Evolutionary conservation across 352 stramenopile species (phyloP), one percentile per base, ranked within the genome.

Genomic region (Elongisporangium prolatum): DNA sequence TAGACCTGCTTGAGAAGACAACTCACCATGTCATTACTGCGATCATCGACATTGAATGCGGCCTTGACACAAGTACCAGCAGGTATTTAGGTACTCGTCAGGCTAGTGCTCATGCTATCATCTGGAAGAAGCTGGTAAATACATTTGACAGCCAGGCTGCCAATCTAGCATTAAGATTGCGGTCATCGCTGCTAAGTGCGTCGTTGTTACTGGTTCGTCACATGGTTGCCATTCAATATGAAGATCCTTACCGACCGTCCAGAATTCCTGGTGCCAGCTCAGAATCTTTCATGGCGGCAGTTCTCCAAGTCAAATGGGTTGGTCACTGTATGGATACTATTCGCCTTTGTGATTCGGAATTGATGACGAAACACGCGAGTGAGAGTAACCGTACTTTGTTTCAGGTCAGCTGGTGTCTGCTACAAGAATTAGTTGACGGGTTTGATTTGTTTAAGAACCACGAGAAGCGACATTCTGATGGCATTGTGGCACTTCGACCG

Each of bases 321-420:
- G 68, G 74, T 11, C 80, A 88, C 52, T 79, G 76, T 24, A 79
- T 86, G 64, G 65, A 69, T 24, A 68, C 58, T 5, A 82, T 88
- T 52, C 68, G 65, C 49, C 50, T 72, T 8, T 86, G 74, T 20
- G 69, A 88, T 22, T 38, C 59, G 10, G 67, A 56, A 3, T 22
- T 22, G 40, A 8, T 57, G n/a, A 21, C 22, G n/a, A 56, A 54
- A 18, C 65, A n/a, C 28, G 47, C 48, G 37, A 20, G 11, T 21
- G 21, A 34, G 63, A 54, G 10, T 52, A 61, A 59, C 10, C 34
- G 10, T 17, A 24, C 64, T 44, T 60, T 91, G 14, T 86, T 86
- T 53, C 72, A 84, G 53, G 64, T 88, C n/a, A 86, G 78, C 55
- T 88, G 76, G 76, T 76, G 74, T 49, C 52, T 91, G 34, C 71